Conservation (phyloP, 2,329 filamentous ascomycete genomes). For the Macroventuria anomochaeta region DNA sequence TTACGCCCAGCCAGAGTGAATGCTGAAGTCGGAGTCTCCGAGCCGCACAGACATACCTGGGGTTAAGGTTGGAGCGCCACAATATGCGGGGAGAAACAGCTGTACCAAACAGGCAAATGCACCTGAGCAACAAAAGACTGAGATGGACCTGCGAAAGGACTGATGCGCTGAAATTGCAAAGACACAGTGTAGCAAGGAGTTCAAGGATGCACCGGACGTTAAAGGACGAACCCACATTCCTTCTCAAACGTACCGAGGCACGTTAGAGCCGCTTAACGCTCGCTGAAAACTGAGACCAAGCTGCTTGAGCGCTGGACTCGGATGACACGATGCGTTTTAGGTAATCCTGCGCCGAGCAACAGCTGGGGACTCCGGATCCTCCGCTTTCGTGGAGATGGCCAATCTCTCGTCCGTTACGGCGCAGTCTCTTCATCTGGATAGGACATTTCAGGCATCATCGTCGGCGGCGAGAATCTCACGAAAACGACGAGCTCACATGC, state of each 20-base stretch:
- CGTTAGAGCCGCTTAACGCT: neutral
- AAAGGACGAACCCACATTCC: slow-evolving; percentile 16
- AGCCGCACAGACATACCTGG: slow-evolving; percentile 14
- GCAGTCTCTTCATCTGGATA: neutral
- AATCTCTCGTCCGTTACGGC: slow-evolving; percentile 5
- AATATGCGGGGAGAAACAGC: slow-evolving; percentile 5
- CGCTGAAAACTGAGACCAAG: slow-evolving; percentile 5
- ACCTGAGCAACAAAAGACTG: neutral
- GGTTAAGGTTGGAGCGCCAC: slow-evolving; percentile 4
- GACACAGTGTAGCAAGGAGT: slow-evolving; percentile 6
- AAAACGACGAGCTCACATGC: slow-evolving; percentile 13
- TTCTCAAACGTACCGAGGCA: slow-evolving; percentile 16
- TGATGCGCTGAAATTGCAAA: slow-evolving; percentile 7
- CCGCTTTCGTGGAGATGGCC: slow-evolving; percentile 11
- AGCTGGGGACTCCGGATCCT: slow-evolving; percentile 15
- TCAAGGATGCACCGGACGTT: slow-evolving; percentile 3
- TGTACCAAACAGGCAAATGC: slow-evolving; percentile 2
- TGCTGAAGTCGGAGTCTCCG: slow-evolving; percentile 8
- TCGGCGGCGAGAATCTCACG: neutral
- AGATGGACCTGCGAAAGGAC: neutral
- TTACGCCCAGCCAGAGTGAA: neutral
- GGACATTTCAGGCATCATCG: neutral
- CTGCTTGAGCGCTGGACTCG: slow-evolving; percentile 11
- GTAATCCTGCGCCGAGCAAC: slow-evolving; percentile 5
- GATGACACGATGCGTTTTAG: slow-evolving; percentile 5